Evolutionary conservation across 495 filamentous ascomycete species (phyloP).

Genomic region (Annulohypoxylon nitens): DNA sequence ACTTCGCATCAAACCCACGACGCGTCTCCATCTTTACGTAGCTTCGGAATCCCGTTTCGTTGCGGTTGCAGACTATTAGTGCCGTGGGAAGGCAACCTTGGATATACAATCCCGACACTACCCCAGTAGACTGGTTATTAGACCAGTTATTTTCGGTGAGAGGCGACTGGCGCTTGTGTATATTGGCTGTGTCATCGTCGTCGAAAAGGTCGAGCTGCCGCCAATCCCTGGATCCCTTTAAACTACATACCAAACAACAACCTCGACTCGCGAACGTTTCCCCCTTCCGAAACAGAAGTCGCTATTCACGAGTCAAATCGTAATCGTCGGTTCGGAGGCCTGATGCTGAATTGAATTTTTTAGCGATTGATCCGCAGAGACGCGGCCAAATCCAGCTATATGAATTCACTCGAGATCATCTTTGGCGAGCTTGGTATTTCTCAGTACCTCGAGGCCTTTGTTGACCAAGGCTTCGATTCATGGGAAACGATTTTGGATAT

Average conservation of each 20-base stretch:
- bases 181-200: constrained; percentile 17
- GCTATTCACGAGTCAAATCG: constrained; percentile 1
- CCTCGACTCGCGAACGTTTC: constrained; percentile 16
- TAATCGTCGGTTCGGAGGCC: constrained; percentile 25
- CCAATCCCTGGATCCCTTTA: constrained; percentile 5
- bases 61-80: constrained; percentile 21
- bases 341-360: constrained; percentile 43
- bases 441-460: constrained; percentile 76
- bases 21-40: constrained; percentile 45
- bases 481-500: constrained; percentile 86
- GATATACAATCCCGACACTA: constrained; percentile 23
- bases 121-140: constrained; percentile 49
- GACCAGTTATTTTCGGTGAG: constrained; percentile 43
- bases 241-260: constrained; percentile 13
- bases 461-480: constrained; percentile 82
- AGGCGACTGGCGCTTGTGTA: constrained; percentile 20
- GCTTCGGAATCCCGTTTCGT: constrained; percentile 18
- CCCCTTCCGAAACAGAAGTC: constrained; percentile 12
- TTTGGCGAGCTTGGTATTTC: constrained; percentile 79
- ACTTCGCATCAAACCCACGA: constrained; percentile 39
- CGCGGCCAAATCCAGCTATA: constrained; percentile 51
- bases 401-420: constrained; percentile 64
- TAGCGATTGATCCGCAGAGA: constrained; percentile 39
- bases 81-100: constrained; percentile 11
- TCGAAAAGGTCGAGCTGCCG: constrained; percentile 11